Evolutionary conservation across 345 rosid genomes (phyloP).

Genomic region (Citrus medica): DNA sequence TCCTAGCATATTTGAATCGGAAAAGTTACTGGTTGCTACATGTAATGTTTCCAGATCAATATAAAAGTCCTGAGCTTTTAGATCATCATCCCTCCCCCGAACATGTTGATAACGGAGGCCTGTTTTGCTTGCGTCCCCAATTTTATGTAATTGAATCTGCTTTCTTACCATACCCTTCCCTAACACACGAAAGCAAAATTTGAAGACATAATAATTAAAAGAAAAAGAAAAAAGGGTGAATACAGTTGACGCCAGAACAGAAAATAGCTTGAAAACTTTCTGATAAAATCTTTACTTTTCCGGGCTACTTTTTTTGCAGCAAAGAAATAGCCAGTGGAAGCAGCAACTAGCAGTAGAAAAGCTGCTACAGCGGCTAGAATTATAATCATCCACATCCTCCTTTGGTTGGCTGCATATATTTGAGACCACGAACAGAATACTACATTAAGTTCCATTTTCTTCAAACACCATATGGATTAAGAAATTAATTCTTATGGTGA

Average conservation of each 20-base stretch:
- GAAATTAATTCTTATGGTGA: neutral
- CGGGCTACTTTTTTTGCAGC: neutral
- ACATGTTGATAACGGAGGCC: slow-evolving; percentile 3
- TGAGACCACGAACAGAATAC: neutral
- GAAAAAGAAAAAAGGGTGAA: neutral
- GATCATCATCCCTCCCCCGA: slow-evolving; percentile 2
- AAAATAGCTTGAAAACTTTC: no score
- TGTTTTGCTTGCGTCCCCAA: neutral
- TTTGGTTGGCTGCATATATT: slow-evolving; percentile 14
- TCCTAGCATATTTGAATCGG: slow-evolving; percentile 39
- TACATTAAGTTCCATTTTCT: neutral
- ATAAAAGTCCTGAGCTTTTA: slow-evolving; percentile 16
- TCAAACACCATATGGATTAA: neutral
- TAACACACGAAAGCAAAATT: neutral
- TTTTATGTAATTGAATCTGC: slow-evolving; percentile 4
- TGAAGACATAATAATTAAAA: neutral
- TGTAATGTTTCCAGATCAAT: slow-evolving; percentile 20
- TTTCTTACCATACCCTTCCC: slow-evolving; percentile 8
- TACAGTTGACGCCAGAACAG: neutral
- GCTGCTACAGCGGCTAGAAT: slow-evolving; percentile 13
- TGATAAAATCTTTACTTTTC: neutral
- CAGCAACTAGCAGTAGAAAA: slow-evolving; percentile 8
- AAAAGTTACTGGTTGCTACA: slow-evolving; percentile 38
- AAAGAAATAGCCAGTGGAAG: slow-evolving; percentile 3
- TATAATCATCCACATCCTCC: slow-evolving; percentile 13